Evolutionary conservation across 2,329 filamentous ascomycete species (phyloP).

Genomic region (Triangularia setosa): DNA sequence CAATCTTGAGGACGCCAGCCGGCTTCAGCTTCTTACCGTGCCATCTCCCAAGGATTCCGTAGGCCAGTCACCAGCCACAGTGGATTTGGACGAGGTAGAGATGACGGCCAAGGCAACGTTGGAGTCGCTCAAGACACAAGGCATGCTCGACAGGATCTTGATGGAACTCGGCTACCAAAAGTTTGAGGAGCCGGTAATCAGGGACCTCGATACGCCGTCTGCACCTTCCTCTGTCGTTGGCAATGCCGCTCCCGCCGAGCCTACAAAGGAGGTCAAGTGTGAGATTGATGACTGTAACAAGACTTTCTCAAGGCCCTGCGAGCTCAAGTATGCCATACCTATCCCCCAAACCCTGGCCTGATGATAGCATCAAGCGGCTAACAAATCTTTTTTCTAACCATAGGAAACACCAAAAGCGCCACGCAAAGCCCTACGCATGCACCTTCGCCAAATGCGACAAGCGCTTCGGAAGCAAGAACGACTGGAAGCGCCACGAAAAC

Average conservation of each 20-base stretch:
- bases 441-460: constrained; percentile 68
- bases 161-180: constrained; percentile 25
- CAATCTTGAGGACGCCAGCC: constrained; percentile 7
- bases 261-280: neutral
- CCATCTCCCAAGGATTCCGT: neutral
- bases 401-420: constrained; percentile 77
- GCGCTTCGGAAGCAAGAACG: constrained; percentile 84
- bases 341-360: neutral
- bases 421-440: constrained; percentile 77
- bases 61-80: neutral
- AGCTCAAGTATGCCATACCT: constrained; percentile 48
- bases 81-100: constrained; percentile 15
- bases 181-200: constrained; percentile 10
- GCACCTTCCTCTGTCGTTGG: neutral
- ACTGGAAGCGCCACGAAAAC: constrained; percentile 89
- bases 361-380: neutral
- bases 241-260: neutral
- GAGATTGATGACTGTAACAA: constrained; percentile 38
- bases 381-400: constrained; percentile 22
- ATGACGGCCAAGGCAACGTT: constrained; percentile 12
- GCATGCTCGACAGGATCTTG: constrained; percentile 33
- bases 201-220: constrained; percentile 19
- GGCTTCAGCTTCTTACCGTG: neutral
- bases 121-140: constrained; percentile 20
- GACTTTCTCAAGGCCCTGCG: constrained; percentile 47